These are phyloP conservation scores for Entophlyctis luteolus DNA, from an alignment of 192 early-diverging fungal species.

Conservation along the genomic window DNA sequence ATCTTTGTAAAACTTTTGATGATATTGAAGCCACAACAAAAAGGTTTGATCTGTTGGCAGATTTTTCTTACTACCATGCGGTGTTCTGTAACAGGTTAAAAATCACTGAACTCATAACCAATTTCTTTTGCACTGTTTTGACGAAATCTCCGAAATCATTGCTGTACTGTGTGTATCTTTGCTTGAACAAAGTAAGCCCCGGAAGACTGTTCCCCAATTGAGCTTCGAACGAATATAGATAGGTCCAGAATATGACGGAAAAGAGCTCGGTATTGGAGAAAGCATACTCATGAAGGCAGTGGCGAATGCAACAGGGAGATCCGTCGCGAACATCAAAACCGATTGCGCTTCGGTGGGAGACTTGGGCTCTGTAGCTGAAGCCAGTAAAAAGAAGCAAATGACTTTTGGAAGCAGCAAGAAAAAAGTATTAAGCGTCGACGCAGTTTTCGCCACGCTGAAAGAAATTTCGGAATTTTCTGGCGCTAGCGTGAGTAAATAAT, in stretches of 20 bases:
- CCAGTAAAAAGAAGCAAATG: slow-evolving; percentile 75
- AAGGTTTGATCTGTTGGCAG: slow-evolving; percentile 34
- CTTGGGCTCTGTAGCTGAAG: slow-evolving; percentile 82
- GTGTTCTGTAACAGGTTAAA: slow-evolving; percentile 47
- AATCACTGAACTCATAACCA: slow-evolving; percentile 67
- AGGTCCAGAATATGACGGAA: slow-evolving; percentile 89
- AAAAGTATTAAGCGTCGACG: slow-evolving; percentile 67
- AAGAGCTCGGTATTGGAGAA: slow-evolving; percentile 95
- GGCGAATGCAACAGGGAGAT: slow-evolving; percentile 80
- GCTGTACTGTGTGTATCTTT: slow-evolving; percentile 79
- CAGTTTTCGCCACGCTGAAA: slow-evolving; percentile 82
- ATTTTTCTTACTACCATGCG: background rate
- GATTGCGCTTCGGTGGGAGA: slow-evolving; percentile 80
- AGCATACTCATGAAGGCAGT: slow-evolving; percentile 90
- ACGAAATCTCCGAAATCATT: slow-evolving; percentile 60
- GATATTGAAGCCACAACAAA: slow-evolving; percentile 85
- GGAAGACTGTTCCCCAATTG: too few relatives aligned
- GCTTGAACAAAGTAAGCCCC: slow-evolving; percentile 78
- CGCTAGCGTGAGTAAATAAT: slow-evolving; percentile 48
- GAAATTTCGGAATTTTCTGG: slow-evolving; percentile 83
- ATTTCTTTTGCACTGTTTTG: slow-evolving; percentile 69
- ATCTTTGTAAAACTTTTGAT: slow-evolving; percentile 88
- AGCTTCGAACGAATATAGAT: too few relatives aligned
- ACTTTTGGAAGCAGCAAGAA: slow-evolving; percentile 77
- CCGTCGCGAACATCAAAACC: slow-evolving; percentile 68